These are phyloP conservation scores for Chlorella sp. DNA, from an alignment of 139 green algal genomes.

Conservation along the genomic window DNA sequence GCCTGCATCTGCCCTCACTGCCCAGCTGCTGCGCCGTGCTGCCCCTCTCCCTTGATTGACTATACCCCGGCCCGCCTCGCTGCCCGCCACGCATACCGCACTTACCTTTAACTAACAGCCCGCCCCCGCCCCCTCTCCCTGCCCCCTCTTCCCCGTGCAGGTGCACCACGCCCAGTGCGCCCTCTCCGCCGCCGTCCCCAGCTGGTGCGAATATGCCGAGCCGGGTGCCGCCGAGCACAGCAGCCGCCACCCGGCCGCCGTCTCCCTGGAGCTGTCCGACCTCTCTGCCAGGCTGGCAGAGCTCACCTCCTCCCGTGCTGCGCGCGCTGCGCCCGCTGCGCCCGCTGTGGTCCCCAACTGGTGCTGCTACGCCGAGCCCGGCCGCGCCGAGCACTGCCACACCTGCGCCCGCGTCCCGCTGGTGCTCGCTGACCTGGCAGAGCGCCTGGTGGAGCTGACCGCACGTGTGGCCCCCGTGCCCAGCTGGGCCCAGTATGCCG, in stretches of 20 bases:
- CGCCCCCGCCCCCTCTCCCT: background rate
- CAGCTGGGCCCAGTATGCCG: background rate
- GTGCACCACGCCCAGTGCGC: background rate
- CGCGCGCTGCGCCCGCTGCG: background rate
- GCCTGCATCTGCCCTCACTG: background rate
- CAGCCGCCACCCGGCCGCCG: too few species aligned
- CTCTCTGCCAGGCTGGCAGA: background rate
- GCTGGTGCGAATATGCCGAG: background rate
- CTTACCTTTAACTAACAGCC: background rate
- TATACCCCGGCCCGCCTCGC: too few species aligned
- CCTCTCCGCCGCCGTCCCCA: background rate
- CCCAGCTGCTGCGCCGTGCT: background rate
- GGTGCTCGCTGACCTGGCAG: background rate
- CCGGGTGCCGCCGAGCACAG: too few species aligned
- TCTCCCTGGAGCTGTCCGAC: background rate
- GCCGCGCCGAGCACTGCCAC: background rate
- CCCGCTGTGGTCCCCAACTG: background rate
- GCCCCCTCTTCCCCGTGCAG: background rate
- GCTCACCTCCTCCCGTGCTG: background rate
- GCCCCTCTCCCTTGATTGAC: too few species aligned
- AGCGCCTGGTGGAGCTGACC: background rate
- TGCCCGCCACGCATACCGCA: background rate
- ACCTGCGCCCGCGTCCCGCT: too few species aligned
- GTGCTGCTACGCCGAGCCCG: too few species aligned
- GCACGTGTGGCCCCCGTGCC: background rate